A percentile compares a stretch with the other conserved stretches of the same genome.
Evolutionary conservation across 306 rosid species (phyloP).

Genomic region (Coriaria nepalensis): DNA sequence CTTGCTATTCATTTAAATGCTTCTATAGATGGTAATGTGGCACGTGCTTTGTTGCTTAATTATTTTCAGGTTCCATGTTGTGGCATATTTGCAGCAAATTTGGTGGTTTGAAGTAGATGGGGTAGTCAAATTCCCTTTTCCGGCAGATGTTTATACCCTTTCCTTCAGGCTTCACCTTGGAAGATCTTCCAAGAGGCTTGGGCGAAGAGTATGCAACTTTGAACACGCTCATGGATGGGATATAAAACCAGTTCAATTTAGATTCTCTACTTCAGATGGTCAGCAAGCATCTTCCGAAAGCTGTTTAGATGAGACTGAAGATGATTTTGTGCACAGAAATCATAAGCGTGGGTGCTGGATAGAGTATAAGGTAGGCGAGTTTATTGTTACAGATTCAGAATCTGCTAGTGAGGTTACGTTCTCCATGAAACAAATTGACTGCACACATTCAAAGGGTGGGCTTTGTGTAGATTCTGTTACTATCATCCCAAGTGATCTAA

Average conservation of each 20-base stretch:
- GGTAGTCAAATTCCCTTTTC: slow-evolving; percentile 55
- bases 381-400: slow-evolving; percentile 40
- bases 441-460: slow-evolving; percentile 94
- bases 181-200: slow-evolving; percentile 63
- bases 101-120: slow-evolving; percentile 99
- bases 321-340: slow-evolving; percentile 34
- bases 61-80: slow-evolving; percentile 57
- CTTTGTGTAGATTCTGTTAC: slow-evolving; percentile 87
- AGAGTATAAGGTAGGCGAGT: slow-evolving; percentile 95
- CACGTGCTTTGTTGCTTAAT: slow-evolving; percentile 12
- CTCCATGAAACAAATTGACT: slow-evolving; percentile 96
- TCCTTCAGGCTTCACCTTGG: slow-evolving; percentile 86
- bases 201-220: slow-evolving; percentile 58
- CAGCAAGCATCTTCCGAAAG: slow-evolving; percentile 47
- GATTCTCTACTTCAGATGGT: slow-evolving; percentile 62
- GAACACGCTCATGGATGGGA: slow-evolving; percentile 97
- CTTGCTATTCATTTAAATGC: background rate
- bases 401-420: slow-evolving; percentile 60
- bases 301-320: slow-evolving; percentile 53
- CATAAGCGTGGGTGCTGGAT: slow-evolving; percentile 81
- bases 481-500: slow-evolving; percentile 60
- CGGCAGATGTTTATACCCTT: slow-evolving; percentile 71
- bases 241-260: slow-evolving; percentile 59
- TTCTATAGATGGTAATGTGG: background rate
- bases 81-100: slow-evolving; percentile 85